phyloP scores from a whole-genome alignment of 1,139 yeast genomes.

The Yamadazyma songkhlaensis region DNA sequence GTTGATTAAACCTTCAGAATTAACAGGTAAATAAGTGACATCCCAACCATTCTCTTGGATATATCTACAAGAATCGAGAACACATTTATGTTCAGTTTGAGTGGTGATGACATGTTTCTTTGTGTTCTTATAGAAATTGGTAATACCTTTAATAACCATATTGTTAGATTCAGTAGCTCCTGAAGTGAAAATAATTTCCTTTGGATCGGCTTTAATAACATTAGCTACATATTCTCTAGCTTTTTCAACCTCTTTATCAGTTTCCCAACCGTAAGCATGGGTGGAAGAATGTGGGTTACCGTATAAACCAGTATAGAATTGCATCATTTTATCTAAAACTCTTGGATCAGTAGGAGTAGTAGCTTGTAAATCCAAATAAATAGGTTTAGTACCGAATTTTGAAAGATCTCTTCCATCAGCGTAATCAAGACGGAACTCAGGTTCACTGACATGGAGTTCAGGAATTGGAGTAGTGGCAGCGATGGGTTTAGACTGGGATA shows the following conservation, averaged over 20 bases:
- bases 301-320: slow-evolving; percentile 86
- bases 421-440: slow-evolving; percentile 27
- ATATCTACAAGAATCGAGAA: slow-evolving; percentile 90
- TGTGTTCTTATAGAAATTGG: slow-evolving; percentile 84
- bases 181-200: slow-evolving; percentile 93
- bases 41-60: slow-evolving; percentile 97
- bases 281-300: slow-evolving; percentile 98
- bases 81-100: slow-evolving; percentile 98
- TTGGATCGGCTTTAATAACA: slow-evolving; percentile 89
- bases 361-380: slow-evolving; percentile 93
- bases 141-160: slow-evolving; percentile 92
- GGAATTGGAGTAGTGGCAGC: slow-evolving; percentile 8
- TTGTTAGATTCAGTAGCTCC: slow-evolving; percentile 98
- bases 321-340: slow-evolving; percentile 90
- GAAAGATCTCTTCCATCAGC: slow-evolving; percentile 47
- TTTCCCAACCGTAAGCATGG: slow-evolving; percentile 99
- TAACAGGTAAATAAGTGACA: slow-evolving; percentile 87
- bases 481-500: too few species aligned
- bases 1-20: slow-evolving; percentile 73
- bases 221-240: slow-evolving; percentile 82
- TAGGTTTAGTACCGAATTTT: slow-evolving; percentile 71
- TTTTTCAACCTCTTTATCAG: slow-evolving; percentile 84
- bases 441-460: slow-evolving; percentile 14
- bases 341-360: slow-evolving; percentile 98
- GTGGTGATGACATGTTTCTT: slow-evolving; percentile 94